Conservation (phyloP, 73 alveolate species). For the Symbiodinium natans region DNA sequence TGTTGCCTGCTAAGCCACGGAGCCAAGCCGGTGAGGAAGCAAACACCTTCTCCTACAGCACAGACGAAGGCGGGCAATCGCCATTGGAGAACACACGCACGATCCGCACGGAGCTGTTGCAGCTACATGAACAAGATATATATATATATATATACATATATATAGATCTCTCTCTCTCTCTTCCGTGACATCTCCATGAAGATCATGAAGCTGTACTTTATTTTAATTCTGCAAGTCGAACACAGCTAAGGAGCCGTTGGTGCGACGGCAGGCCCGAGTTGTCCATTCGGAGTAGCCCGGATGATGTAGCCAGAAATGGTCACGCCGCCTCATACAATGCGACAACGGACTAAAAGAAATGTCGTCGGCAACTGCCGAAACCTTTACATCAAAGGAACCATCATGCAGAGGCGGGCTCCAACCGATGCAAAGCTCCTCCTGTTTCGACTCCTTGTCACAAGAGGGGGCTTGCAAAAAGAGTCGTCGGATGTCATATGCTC, state of each 20-base stretch:
- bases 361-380: not conserved
- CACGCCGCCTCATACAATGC: not conserved
- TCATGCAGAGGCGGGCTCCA: constrained; percentile 49
- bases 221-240: too few species aligned
- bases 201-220: too few species aligned
- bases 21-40: constrained; percentile 62
- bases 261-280: too few species aligned
- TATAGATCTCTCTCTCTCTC: too few species aligned
- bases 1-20: constrained; percentile 42
- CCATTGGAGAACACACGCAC: not conserved
- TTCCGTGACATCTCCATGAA: not conserved
- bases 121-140: too few species aligned
- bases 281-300: not conserved
- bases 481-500: too few species aligned
- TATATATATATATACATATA: too few species aligned
- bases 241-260: too few species aligned
- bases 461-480: not conserved
- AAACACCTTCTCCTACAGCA: not conserved
- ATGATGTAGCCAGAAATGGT: constrained; percentile 11
- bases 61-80: not conserved
- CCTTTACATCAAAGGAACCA: not conserved
- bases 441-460: not conserved
- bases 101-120: not conserved
- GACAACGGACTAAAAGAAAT: not conserved
- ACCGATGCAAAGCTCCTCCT: constrained; percentile 25